A percentile compares a stretch with the other conserved stretches of the same genome.
These are phyloP conservation scores for Cystobasidium ongulense DNA, from an alignment of 768 basidiomycete species.

Conservation along the genomic window DNA sequence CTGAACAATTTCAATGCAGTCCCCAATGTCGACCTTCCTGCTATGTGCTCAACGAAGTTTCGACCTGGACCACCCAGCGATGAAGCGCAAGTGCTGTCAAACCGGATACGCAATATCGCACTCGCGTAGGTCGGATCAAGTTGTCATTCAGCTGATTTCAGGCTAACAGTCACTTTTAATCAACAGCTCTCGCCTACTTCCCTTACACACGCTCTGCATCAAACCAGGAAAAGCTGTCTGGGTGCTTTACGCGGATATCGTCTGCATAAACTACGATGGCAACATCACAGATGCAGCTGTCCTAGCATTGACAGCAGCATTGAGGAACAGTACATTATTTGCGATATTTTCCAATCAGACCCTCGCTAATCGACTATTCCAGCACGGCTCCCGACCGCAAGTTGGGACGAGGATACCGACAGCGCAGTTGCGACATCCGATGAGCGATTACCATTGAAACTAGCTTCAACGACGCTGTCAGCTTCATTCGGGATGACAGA, in stretches of 20 bases:
- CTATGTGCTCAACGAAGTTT: constrained; percentile 85
- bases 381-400: constrained; percentile 67
- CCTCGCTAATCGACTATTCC: background rate
- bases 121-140: constrained; percentile 50
- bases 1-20: constrained; percentile 50
- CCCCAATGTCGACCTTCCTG: constrained; percentile 87
- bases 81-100: constrained; percentile 84
- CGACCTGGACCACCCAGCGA: constrained; percentile 91
- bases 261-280: constrained; percentile 95
- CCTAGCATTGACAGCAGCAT: constrained; percentile 74
- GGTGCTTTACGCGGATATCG: constrained; percentile 90
- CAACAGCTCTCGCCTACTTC: constrained; percentile 58
- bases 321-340: constrained; percentile 64
- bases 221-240: constrained; percentile 71
- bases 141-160: background rate
- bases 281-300: constrained; percentile 87
- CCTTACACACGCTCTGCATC: constrained; percentile 66
- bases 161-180: background rate
- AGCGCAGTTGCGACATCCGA: constrained; percentile 45
- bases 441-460: constrained; percentile 35
- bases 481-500: constrained; percentile 73
- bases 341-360: background rate
- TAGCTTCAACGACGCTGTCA: constrained; percentile 47
- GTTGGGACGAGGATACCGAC: constrained; percentile 61
- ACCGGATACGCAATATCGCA: constrained; percentile 69